Evolutionary conservation across 805 yeast species (phyloP).

Genomic region (Cyberlindnera maritima): DNA sequence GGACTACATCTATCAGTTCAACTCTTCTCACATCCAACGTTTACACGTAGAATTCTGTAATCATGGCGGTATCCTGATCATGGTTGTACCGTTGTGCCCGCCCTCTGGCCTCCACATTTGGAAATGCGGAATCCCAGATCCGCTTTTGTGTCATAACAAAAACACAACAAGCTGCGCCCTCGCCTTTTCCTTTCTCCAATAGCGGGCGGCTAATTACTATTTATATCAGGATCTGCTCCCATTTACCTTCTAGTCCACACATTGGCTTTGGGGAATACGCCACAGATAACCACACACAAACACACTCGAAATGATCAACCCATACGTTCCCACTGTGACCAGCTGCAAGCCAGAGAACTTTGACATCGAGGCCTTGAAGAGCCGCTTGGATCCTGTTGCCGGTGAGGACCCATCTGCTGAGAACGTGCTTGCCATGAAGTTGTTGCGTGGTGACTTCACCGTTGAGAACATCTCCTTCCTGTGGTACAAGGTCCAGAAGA

Average conservation of each 20-base stretch:
- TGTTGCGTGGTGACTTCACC: background rate
- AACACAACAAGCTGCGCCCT: no score
- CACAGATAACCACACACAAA: background rate
- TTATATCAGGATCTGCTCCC: no score
- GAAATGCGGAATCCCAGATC: background rate
- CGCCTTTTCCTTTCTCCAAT: no score
- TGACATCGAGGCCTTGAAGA: background rate
- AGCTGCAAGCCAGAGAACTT: background rate
- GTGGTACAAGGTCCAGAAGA: background rate
- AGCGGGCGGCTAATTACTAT: no score
- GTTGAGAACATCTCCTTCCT: background rate
- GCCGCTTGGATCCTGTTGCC: background rate
- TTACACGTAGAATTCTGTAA: no score
- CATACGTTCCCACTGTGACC: background rate
- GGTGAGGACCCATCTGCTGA: background rate
- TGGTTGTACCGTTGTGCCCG: no score
- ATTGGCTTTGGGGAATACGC: no score
- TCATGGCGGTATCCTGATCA: no score
- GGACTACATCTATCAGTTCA: no score
- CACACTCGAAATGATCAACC: background rate
- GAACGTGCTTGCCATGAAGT: background rate
- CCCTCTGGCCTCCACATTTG: no score
- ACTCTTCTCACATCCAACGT: no score
- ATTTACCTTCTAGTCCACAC: no score
- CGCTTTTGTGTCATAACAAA: constrained; percentile 1